Conservation (phyloP, 2,329 filamentous ascomycete genomes). For the Diaporthe helianthi region DNA sequence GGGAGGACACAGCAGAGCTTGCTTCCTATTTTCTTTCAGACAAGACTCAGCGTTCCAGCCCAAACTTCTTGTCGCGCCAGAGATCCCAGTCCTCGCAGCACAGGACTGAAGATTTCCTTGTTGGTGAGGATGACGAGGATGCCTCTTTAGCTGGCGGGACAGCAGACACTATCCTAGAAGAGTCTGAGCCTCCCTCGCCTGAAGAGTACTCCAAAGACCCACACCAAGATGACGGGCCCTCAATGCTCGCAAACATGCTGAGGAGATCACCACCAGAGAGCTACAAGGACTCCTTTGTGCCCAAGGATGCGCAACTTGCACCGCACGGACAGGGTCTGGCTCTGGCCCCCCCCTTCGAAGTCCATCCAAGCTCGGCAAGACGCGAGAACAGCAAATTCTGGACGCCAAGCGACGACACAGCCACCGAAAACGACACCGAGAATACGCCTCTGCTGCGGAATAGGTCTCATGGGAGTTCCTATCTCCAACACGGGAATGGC, state of each 20-base stretch:
- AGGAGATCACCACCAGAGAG: slow-evolving; percentile 56
- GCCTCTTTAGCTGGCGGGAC: slow-evolving; percentile 41
- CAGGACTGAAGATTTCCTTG: slow-evolving; percentile 14
- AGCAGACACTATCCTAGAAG: slow-evolving; percentile 65
- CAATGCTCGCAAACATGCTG: slow-evolving; percentile 58
- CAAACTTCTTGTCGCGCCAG: slow-evolving; percentile 53
- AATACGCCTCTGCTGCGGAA: slow-evolving; percentile 55
- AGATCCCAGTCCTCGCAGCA: slow-evolving; percentile 46
- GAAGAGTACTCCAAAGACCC: slow-evolving; percentile 44
- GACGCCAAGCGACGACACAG: slow-evolving; percentile 8
- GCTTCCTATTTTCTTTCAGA: slow-evolving; percentile 82
- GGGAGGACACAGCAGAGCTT: slow-evolving; percentile 86
- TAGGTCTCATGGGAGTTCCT: slow-evolving; percentile 42
- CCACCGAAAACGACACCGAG: slow-evolving; percentile 43
- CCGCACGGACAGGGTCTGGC: slow-evolving; percentile 32
- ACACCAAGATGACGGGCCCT: slow-evolving; percentile 46
- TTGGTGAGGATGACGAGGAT: slow-evolving; percentile 39
- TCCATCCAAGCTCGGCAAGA: slow-evolving; percentile 36
- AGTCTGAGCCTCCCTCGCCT: slow-evolving; percentile 64
- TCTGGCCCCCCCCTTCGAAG: slow-evolving; percentile 7
- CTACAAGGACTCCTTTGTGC: slow-evolving; percentile 21
- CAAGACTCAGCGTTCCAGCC: slow-evolving; percentile 53
- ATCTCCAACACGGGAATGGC: slow-evolving; percentile 37
- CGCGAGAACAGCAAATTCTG: not conserved
- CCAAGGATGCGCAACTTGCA: not conserved